Percentiles rank a stretch among this genome's conserved stretches.
Evolutionary conservation across 1,284 basidiomycete genomes (phyloP).

Genomic region (Inonotus obliquus): DNA sequence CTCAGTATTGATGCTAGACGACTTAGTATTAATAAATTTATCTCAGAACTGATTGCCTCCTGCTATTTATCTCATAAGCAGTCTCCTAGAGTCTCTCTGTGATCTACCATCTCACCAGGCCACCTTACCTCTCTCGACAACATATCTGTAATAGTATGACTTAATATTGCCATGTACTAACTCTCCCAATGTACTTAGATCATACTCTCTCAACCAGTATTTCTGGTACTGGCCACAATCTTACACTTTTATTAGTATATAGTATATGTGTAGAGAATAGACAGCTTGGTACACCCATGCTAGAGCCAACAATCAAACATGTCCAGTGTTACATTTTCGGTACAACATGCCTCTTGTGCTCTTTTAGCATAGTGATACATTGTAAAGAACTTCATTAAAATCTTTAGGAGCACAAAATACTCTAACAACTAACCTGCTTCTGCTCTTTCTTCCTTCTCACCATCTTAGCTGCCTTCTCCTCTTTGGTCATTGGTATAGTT

Average conservation of each 20-base stretch:
- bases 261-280: constrained; percentile 5
- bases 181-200: too few species aligned
- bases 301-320: background rate
- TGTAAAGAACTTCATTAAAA: constrained; percentile 25
- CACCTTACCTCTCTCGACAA: too few species aligned
- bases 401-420: background rate
- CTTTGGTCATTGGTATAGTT: constrained; percentile 62
- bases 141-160: too few species aligned
- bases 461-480: constrained; percentile 88
- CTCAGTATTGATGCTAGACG: too few species aligned
- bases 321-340: constrained; percentile 3
- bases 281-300: background rate
- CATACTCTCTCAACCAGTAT: too few species aligned
- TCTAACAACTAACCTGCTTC: constrained; percentile 57
- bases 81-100: too few species aligned
- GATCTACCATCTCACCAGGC: too few species aligned
- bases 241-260: constrained; percentile 5
- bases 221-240: too few species aligned
- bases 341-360: constrained; percentile 50
- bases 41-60: too few species aligned
- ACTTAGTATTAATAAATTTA: too few species aligned
- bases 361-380: constrained; percentile 68
- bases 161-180: too few species aligned
- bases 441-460: constrained; percentile 83
- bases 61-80: too few species aligned